Evolutionary conservation across 352 stramenopile genomes (phyloP).

Genomic region (Globisporangium okanoganense): DNA sequence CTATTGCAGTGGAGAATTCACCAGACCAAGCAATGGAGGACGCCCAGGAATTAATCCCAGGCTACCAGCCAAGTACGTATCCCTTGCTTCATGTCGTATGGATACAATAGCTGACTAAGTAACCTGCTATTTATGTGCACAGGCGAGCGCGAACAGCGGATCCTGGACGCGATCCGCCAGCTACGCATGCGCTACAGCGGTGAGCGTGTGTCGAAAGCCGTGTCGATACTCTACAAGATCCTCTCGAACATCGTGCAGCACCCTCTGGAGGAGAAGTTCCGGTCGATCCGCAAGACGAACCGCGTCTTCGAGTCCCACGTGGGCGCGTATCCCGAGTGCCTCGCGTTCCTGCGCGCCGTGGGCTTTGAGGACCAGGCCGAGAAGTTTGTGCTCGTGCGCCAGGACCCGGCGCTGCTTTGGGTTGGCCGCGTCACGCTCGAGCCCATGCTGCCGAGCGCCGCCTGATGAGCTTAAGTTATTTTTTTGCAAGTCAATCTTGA

Average conservation of each 20-base stretch:
- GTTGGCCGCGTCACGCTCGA: constrained; percentile 62
- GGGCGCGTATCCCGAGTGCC: constrained; percentile 43
- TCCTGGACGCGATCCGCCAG: constrained; percentile 36
- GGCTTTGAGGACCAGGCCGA: constrained; percentile 68
- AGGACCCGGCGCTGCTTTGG: constrained; percentile 70
- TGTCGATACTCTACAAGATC: constrained; percentile 57
- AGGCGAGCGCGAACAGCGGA: constrained; percentile 59
- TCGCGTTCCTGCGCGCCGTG: constrained; percentile 58
- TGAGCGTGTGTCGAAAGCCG: constrained; percentile 31
- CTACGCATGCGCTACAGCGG: constrained; percentile 30
- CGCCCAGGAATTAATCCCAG: neutral
- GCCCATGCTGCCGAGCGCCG: constrained; percentile 27
- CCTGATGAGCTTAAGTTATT: constrained; percentile 6
- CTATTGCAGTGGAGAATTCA: neutral
- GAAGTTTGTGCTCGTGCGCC: constrained; percentile 41
- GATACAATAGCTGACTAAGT: no score
- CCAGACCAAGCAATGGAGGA: constrained; percentile 7
- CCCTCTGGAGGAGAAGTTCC: constrained; percentile 51
- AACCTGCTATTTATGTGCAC: neutral
- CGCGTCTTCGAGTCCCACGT: constrained; percentile 50
- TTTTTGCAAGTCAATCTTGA: neutral
- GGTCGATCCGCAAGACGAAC: constrained; percentile 65
- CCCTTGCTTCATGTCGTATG: no score
- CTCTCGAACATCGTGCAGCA: constrained; percentile 73
- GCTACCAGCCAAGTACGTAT: constrained; percentile 15